Base-by-base conservation (phyloP, 192 early-diverging fungal species). In the Coemansia sp. region DNA sequence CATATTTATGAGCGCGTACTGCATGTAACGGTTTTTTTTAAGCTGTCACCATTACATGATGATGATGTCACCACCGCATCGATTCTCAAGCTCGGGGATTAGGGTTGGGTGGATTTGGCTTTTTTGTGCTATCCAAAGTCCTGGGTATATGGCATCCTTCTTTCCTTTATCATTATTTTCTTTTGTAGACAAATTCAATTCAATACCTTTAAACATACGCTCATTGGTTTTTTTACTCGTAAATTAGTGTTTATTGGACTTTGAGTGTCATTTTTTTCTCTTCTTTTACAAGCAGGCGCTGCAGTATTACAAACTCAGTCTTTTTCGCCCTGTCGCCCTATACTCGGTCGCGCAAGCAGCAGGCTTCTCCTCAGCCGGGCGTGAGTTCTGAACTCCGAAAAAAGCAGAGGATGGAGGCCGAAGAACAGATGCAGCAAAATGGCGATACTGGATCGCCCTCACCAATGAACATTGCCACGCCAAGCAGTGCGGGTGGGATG, bases 381-480 rank as follows among this genome's bases (percentile, higher is more conserved):
- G 32, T 39, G 44, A 29, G 42, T 36, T 25, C 45, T 1, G 37
- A 51, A 19, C 41, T 62, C 14, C 37, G 73, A 15, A 78, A 74
- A 69, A 78, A 74, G 41, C 72, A 78, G 32, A 70, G 50, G 50
- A 76, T 70, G 68, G 68, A 76, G 37, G 50, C 64, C 7, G 64
- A 73, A 15, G 45, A 32, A 27, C 50, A 58, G 59, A 66, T 67
- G 17, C 55, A 62, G 29, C 37, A 62, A 44, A 45, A 38, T 38
- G 57, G 37, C 29, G 37, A 66, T 5, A 34, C 59, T 0, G 59
- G 44, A 12, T 29, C 36, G 32, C 37, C 67, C 2, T 81, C 78
- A 59, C 78, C 78, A 8, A 81, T 81, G 78, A 67, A 75, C 31
- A 75, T 76, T 12, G 62, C 66, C 53, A 81, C 78, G 37, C 78